These are phyloP conservation scores for Fusarium veterinarium DNA, from an alignment of 2,329 filamentous ascomycete genomes.

Conservation along the genomic window DNA sequence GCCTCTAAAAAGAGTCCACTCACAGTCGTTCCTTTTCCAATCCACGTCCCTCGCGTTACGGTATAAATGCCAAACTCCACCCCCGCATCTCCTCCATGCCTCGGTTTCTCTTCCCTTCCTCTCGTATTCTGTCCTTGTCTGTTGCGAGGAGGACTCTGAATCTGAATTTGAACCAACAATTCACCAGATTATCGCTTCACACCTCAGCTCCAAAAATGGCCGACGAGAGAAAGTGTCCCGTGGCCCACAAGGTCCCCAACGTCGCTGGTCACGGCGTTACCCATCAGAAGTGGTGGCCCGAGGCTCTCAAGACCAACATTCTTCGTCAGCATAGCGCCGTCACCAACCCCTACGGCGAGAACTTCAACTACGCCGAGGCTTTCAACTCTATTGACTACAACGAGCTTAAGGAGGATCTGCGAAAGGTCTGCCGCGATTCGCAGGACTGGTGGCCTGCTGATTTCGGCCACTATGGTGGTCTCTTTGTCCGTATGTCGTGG, in stretches of 20 bases:
- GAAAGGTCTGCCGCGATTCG: constrained; percentile 76
- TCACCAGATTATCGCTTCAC: not conserved
- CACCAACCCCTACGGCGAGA: constrained; percentile 32
- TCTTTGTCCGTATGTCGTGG: constrained; percentile 86
- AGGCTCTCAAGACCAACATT: constrained; percentile 36
- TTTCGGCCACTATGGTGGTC: constrained; percentile 83
- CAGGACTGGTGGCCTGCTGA: constrained; percentile 87
- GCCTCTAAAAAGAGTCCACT: constrained; percentile 21
- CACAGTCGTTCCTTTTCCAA: constrained; percentile 26
- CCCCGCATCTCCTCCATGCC: constrained; percentile 33
- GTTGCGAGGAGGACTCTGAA: constrained; percentile 20
- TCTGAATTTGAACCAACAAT: constrained; percentile 9
- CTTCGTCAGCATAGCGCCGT: constrained; percentile 26
- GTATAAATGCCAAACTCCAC: constrained; percentile 33
- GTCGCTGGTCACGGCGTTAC: constrained; percentile 31
- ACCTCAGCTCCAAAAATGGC: constrained; percentile 22
- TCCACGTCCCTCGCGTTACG: constrained; percentile 4
- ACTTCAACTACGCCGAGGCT: constrained; percentile 28
- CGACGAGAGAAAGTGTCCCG: constrained; percentile 30
- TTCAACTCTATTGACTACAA: constrained; percentile 47
- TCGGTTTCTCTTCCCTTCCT: constrained; percentile 27
- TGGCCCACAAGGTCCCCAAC: constrained; percentile 27
- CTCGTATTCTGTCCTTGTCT: constrained; percentile 18
- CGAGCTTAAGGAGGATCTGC: constrained; percentile 78
- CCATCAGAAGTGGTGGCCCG: constrained; percentile 32